These are phyloP conservation scores for Salisapilia sapeloensis DNA, from an alignment of 352 stramenopile species.

Conservation along the genomic window DNA sequence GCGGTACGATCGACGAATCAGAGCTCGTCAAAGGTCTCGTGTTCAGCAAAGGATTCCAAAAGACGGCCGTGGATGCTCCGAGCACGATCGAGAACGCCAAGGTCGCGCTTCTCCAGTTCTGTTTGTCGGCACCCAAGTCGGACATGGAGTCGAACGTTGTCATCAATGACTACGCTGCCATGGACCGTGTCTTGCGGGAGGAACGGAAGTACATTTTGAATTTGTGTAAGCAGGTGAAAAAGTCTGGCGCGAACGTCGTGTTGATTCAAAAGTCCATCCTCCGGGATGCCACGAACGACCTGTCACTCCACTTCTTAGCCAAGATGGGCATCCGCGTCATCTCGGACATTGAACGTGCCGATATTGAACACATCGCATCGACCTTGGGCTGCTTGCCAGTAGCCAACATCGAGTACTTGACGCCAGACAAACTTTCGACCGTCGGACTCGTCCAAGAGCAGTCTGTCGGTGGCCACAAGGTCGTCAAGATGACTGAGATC, in stretches of 20 bases:
- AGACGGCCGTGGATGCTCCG: constrained; percentile 33
- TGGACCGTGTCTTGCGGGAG: constrained; percentile 98
- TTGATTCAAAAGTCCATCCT: constrained; percentile 99
- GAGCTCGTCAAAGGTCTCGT: constrained; percentile 96
- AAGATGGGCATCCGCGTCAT: constrained; percentile 99
- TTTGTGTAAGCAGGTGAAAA: constrained; percentile 97
- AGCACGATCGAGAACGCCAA: constrained; percentile 96
- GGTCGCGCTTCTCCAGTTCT: constrained; percentile 99
- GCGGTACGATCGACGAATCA: constrained; percentile 98
- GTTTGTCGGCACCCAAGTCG: constrained; percentile 96
- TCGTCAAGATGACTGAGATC: constrained; percentile 98
- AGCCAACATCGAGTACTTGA: constrained; percentile 97
- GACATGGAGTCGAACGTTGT: constrained; percentile 99
- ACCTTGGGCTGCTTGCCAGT: constrained; percentile 94
- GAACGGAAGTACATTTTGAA: constrained; percentile 98
- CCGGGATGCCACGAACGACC: constrained; percentile 98
- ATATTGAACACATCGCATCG: constrained; percentile 98
- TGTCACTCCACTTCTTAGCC: constrained; percentile 97
- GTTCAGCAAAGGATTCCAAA: constrained; percentile 92
- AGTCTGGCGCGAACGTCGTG: constrained; percentile 95
- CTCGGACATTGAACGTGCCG: constrained; percentile 94
- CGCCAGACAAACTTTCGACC: constrained; percentile 91
- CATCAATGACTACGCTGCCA: constrained; percentile 98
- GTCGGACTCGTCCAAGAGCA: constrained; percentile 94
- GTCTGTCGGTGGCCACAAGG: constrained; percentile 89